phyloP scores from a whole-genome alignment of 495 filamentous ascomycete genomes.

The Sabuloglossum arenarium region DNA sequence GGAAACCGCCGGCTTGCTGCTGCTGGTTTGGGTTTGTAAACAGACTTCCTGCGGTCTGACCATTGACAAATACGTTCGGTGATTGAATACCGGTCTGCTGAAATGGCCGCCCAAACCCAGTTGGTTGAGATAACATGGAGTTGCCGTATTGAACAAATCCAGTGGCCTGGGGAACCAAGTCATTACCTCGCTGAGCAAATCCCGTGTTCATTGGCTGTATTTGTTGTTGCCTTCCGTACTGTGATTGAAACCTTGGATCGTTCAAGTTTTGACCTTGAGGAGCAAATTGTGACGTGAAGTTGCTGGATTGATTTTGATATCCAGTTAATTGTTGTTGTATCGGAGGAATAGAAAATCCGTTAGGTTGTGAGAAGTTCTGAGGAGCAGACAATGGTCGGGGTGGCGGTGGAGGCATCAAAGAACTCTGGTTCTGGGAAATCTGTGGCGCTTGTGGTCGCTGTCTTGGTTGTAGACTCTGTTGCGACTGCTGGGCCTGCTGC shows the following conservation, averaged over 20 bases:
- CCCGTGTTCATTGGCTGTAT: constrained; percentile 9
- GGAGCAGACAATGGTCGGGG: constrained; percentile 74
- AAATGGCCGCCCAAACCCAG: constrained; percentile 23
- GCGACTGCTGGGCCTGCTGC: constrained; percentile 17
- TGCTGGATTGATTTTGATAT: constrained; percentile 18
- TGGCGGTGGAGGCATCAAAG: constrained; percentile 64
- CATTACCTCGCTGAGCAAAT: background rate
- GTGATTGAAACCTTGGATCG: constrained; percentile 42
- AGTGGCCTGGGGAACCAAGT: background rate
- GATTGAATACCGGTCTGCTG: constrained; percentile 23
- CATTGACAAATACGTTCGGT: constrained; percentile 21
- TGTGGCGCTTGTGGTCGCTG: constrained; percentile 49
- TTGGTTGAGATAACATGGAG: constrained; percentile 18
- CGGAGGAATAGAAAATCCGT: constrained; percentile 46
- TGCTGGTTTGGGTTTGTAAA: constrained; percentile 35
- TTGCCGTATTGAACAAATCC: constrained; percentile 8
- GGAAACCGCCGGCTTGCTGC: constrained; percentile 26
- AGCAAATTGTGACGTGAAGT: constrained; percentile 26
- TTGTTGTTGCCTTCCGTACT: constrained; percentile 18
- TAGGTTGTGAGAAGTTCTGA: constrained; percentile 53
- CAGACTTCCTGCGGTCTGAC: constrained; percentile 25
- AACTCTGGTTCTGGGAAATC: constrained; percentile 31
- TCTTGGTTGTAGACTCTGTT: constrained; percentile 28
- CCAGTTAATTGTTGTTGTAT: constrained; percentile 80
- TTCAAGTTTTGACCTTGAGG: constrained; percentile 56